Evolutionary conservation across 306 rosid genomes (phyloP).

Genomic region (Dryas drummondii): DNA sequence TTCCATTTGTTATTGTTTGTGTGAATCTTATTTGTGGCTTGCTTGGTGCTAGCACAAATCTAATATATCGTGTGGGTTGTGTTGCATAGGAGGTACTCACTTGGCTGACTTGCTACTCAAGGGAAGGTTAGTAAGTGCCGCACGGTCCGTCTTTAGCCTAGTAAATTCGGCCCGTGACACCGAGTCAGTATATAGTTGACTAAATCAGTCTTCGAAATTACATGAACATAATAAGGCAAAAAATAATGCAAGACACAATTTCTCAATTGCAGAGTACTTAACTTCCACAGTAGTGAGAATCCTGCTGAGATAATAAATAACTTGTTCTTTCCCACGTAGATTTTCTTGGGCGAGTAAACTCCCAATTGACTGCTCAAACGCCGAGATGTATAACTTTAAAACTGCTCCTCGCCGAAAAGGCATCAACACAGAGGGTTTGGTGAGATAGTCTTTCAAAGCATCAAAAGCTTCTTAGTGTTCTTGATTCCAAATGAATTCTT

Average conservation of each 20-base stretch:
- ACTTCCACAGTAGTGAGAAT: no score
- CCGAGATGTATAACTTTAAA: background rate
- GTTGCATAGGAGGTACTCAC: no score
- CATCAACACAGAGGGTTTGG: background rate
- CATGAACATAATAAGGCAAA: background rate
- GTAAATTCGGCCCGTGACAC: no score
- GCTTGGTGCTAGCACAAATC: no score
- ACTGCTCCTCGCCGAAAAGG: no score
- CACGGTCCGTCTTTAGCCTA: no score
- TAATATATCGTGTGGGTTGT: no score
- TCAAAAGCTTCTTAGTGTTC: background rate
- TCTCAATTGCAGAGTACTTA: background rate
- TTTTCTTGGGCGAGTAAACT: background rate
- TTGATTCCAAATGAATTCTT: no score
- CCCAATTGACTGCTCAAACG: background rate
- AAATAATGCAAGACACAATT: background rate
- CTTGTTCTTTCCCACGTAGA: background rate
- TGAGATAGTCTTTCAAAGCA: background rate
- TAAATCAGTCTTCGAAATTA: background rate
- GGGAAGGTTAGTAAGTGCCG: no score
- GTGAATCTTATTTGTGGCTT: no score
- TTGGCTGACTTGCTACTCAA: no score
- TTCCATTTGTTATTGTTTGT: no score
- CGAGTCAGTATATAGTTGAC: background rate
- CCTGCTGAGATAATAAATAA: background rate